A percentile compares a stretch with the other conserved stretches of the same genome.
Evolutionary conservation across 2,329 filamentous ascomycete genomes (phyloP).

Genomic region (Pseudogymnoascus sp.): DNA sequence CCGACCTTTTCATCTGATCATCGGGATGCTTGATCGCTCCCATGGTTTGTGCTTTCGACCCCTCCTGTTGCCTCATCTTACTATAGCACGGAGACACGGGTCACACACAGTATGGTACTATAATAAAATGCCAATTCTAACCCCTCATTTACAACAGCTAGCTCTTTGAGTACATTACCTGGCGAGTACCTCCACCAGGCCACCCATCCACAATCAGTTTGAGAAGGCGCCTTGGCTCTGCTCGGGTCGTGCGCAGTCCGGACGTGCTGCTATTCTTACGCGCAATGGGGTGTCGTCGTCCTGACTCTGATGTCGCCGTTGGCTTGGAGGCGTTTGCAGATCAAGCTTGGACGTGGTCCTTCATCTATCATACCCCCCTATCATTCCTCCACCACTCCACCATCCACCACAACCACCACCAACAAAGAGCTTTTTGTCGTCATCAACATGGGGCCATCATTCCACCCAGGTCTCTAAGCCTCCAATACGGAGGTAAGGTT

Average conservation of each 20-base stretch:
- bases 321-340: conserved; percentile 8
- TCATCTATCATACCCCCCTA: neutral
- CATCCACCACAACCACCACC: neutral
- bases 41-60: conserved; percentile 1
- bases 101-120: neutral
- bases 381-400: neutral
- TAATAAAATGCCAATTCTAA: neutral
- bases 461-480: neutral
- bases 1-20: neutral
- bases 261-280: neutral
- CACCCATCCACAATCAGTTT: neutral
- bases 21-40: neutral
- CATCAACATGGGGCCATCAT: neutral
- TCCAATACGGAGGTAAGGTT: conserved; percentile 7
- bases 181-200: neutral
- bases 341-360: conserved; percentile 2
- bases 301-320: neutral
- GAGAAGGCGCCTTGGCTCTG: neutral
- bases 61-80: neutral
- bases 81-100: neutral
- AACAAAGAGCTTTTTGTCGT: neutral
- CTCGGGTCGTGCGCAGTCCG: neutral
- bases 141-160: neutral
- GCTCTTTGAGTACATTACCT: neutral
- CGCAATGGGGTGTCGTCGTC: neutral